Percentiles rank a stretch among this genome's conserved stretches.
These are phyloP conservation scores for Jimgerdemannia flammicorona DNA, from an alignment of 192 early-diverging fungal species.

Conservation along the genomic window DNA sequence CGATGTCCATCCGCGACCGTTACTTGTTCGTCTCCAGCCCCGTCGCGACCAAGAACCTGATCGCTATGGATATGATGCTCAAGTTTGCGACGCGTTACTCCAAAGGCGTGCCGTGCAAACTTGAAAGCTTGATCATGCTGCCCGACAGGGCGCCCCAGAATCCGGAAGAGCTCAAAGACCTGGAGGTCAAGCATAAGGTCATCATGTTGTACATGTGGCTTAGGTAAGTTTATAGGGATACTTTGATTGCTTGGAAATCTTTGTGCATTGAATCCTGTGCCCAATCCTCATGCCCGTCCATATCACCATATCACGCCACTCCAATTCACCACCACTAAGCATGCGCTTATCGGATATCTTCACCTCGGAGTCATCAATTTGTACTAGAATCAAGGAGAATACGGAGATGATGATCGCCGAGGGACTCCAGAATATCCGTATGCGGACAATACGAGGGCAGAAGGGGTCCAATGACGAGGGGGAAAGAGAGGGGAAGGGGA, in stretches of 20 bases:
- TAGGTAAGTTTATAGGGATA: constrained; percentile 30
- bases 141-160: constrained; percentile 26
- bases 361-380: constrained; percentile 35
- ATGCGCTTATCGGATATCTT: constrained; percentile 60
- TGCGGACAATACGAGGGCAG: not conserved
- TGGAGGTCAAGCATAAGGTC: constrained; percentile 74
- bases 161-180: constrained; percentile 30
- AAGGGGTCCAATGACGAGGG: not conserved
- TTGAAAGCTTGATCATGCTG: constrained; percentile 51
- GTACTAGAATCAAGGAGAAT: constrained; percentile 41
- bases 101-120: constrained; percentile 27
- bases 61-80: constrained; percentile 7
- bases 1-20: constrained; percentile 61
- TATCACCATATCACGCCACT: constrained; percentile 4
- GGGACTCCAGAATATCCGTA: not conserved
- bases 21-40: constrained; percentile 71
- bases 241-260: too few relatives aligned
- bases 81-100: constrained; percentile 22
- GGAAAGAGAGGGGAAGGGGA: not conserved
- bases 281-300: not conserved
- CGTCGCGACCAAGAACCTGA: constrained; percentile 36
- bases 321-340: constrained; percentile 19
- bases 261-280: not conserved
- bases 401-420: constrained; percentile 31
- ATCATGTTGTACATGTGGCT: constrained; percentile 92